phyloP scores from a whole-genome alignment of 2,329 filamentous ascomycete genomes.

The Tolypocladium ovalisporum region DNA sequence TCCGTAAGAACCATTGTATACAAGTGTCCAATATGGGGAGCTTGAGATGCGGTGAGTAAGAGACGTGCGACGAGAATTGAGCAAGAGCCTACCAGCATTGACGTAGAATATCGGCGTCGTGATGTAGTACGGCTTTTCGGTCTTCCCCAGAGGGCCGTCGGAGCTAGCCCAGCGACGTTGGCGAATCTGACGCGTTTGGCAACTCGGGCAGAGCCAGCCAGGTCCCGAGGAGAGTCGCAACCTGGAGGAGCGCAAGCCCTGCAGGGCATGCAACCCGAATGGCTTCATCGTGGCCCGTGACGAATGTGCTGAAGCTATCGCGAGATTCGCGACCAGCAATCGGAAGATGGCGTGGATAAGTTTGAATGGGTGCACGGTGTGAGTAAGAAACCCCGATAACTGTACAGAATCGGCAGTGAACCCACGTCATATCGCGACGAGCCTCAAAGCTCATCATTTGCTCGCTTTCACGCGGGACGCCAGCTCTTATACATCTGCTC shows the following conservation, averaged over 20 bases:
- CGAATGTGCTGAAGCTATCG: not conserved
- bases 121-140: slow-evolving; percentile 77
- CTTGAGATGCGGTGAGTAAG: slow-evolving; percentile 27
- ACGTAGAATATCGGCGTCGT: slow-evolving; percentile 99
- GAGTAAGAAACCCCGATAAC: slow-evolving; percentile 7
- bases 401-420: not conserved
- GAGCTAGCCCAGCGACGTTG: slow-evolving; percentile 21
- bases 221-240: slow-evolving; percentile 7
- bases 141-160: slow-evolving; percentile 9
- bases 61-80: not conserved
- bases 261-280: slow-evolving; percentile 14
- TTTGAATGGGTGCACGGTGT: slow-evolving; percentile 5
- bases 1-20: slow-evolving; percentile 89
- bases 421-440: not conserved
- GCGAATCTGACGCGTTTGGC: slow-evolving; percentile 10
- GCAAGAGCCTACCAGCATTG: slow-evolving; percentile 59
- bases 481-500: not conserved
- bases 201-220: slow-evolving; percentile 18
- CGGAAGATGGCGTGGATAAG: not conserved
- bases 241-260: slow-evolving; percentile 10
- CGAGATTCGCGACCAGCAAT: too few relatives aligned
- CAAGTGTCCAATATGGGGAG: slow-evolving; percentile 88
- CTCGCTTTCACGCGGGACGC: not conserved
- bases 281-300: slow-evolving; percentile 15
- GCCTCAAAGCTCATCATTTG: not conserved